Percentiles rank a stretch among this genome's conserved stretches.
Evolutionary conservation across 2,329 filamentous ascomycete species (phyloP).

Genomic region (Phoma sp.): DNA sequence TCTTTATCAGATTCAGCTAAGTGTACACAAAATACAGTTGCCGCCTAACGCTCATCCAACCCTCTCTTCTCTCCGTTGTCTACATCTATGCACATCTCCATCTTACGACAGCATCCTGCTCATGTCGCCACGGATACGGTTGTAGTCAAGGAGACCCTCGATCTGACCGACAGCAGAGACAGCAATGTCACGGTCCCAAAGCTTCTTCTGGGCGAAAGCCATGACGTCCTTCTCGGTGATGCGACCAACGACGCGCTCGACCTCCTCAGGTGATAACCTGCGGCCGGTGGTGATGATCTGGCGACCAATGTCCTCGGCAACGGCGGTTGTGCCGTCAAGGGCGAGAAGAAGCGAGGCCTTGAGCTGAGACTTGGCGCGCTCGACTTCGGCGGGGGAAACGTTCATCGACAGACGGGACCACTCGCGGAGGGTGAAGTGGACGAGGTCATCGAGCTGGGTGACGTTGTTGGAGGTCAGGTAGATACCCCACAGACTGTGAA

Average conservation of each 20-base stretch:
- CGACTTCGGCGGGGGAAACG: conserved; percentile 88
- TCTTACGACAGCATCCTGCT: conserved; percentile 69
- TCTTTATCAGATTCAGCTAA: conserved; percentile 41
- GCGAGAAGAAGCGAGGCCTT: conserved; percentile 98
- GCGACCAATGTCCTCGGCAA: conserved; percentile 97
- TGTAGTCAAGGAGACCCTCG: conserved; percentile 82
- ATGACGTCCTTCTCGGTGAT: conserved; percentile 97
- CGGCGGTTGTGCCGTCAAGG: conserved; percentile 94
- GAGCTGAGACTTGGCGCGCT: conserved; percentile 98
- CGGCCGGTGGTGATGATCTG: conserved; percentile 98
- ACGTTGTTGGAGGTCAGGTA: conserved; percentile 94
- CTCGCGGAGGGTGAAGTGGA: conserved; percentile 98
- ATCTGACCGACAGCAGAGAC: conserved; percentile 92
- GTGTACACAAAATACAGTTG: conserved; percentile 48
- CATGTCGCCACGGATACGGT: conserved; percentile 83
- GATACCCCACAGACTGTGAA: conserved; percentile 92
- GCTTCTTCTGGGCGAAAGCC: conserved; percentile 90
- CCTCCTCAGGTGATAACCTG: conserved; percentile 88
- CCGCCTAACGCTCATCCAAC: conserved; percentile 25
- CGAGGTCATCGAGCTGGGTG: conserved; percentile 88
- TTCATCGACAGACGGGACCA: conserved; percentile 93
- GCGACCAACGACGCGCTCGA: conserved; percentile 86
- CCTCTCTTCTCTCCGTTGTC: background rate
- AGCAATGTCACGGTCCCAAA: conserved; percentile 98
- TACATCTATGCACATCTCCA: conserved; percentile 6